phyloP scores from a whole-genome alignment of 2,329 filamentous ascomycete genomes.

The Penicillium sp. region DNA sequence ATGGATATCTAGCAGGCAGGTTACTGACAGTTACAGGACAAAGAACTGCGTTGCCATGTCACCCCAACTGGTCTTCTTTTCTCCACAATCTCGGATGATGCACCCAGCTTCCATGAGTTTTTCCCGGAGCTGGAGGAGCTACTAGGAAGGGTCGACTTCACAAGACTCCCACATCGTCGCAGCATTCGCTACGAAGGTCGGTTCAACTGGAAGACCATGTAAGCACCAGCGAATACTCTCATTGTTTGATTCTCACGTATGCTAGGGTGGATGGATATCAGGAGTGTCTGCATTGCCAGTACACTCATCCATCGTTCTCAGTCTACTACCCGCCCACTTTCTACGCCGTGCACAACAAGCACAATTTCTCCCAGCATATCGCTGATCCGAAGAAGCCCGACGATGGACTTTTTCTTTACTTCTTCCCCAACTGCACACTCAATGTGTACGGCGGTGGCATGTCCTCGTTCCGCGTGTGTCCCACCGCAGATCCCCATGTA shows the following conservation, averaged over 20 bases:
- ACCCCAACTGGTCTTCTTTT: constrained; percentile 57
- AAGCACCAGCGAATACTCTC: background rate
- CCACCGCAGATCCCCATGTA: constrained; percentile 50
- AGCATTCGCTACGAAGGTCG: constrained; percentile 57
- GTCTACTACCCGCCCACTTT: constrained; percentile 57
- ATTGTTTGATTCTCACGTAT: background rate
- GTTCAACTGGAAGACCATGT: constrained; percentile 63
- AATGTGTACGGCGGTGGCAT: constrained; percentile 61
- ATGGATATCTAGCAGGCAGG: background rate
- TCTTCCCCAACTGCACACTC: constrained; percentile 58
- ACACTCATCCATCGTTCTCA: constrained; percentile 58
- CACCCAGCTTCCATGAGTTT: constrained; percentile 53
- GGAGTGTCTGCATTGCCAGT: constrained; percentile 60
- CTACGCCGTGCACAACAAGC: constrained; percentile 56
- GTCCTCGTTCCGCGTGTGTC: constrained; percentile 58
- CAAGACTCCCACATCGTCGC: constrained; percentile 51
- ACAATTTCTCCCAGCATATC: constrained; percentile 58
- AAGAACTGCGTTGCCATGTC: constrained; percentile 37
- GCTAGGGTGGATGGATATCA: constrained; percentile 58
- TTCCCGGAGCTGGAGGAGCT: constrained; percentile 54
- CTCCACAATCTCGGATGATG: constrained; percentile 49
- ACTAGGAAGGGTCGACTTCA: constrained; percentile 54
- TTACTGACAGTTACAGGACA: constrained; percentile 8
- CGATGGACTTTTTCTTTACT: constrained; percentile 58
- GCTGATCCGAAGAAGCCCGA: constrained; percentile 54